Percentiles rank a stretch among this genome's conserved stretches.
These are phyloP conservation scores for Scheffersomyces coipomensis DNA, from an alignment of 805 yeast species.

Conservation along the genomic window DNA sequence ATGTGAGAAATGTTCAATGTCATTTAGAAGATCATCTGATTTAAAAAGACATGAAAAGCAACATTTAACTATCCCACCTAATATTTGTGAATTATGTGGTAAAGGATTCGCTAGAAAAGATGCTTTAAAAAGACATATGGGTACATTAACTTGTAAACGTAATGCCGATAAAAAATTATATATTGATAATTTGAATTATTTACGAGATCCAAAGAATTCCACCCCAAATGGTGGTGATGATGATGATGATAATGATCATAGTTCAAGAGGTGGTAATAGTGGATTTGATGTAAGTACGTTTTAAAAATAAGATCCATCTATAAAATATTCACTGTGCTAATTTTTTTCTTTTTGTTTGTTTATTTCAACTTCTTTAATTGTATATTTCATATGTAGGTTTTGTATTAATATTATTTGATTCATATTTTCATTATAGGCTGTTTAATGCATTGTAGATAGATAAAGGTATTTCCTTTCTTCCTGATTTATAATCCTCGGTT, in stretches of 20 bases:
- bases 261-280: neutral
- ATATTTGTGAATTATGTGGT: conserved; percentile 72
- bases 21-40: conserved; percentile 68
- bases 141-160: conserved; percentile 72
- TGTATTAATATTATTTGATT: conserved; percentile 2
- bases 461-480: too few species aligned
- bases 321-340: too few species aligned
- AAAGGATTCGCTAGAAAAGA: conserved; percentile 84
- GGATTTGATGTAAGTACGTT: neutral
- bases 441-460: too few species aligned
- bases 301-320: too few species aligned
- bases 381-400: neutral
- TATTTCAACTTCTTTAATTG: too few species aligned
- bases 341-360: too few species aligned
- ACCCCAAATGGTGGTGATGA: neutral
- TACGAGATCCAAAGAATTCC: conserved; percentile 9
- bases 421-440: too few species aligned
- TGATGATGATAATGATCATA: neutral
- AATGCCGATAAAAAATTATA: conserved; percentile 56
- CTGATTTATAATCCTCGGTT: too few species aligned
- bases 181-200: conserved; percentile 28
- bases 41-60: conserved; percentile 74
- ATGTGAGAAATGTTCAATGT: conserved; percentile 60
- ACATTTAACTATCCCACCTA: conserved; percentile 69
- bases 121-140: conserved; percentile 73